A percentile compares a stretch with the other conserved stretches of the same genome.
These are phyloP conservation scores for Jamesozyma piceae DNA, from an alignment of 805 yeast species.

Conservation along the genomic window DNA sequence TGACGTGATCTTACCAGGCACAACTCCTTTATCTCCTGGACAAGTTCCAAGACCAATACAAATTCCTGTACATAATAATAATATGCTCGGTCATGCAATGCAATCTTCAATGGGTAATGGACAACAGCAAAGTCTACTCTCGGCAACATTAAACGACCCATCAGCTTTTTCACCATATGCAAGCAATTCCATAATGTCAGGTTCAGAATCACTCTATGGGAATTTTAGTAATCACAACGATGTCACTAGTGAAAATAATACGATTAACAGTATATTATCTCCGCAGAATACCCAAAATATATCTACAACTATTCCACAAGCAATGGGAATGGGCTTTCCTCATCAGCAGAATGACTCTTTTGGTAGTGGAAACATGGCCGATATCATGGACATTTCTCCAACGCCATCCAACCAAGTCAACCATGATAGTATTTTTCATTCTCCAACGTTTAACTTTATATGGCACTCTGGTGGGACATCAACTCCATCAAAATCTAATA, in stretches of 20 bases:
- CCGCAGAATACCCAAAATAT: constrained; percentile 8
- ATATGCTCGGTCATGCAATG: constrained; percentile 1
- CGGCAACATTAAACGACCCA: constrained; percentile 12
- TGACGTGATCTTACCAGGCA: not conserved
- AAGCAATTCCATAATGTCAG: constrained; percentile 1
- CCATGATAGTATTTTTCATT: constrained; percentile 11
- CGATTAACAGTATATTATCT: constrained; percentile 2
- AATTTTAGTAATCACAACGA: not conserved
- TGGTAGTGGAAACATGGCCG: not conserved
- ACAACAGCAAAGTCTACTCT: constrained; percentile 14
- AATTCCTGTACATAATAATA: not conserved
- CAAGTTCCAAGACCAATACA: not conserved
- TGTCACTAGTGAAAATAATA: not conserved
- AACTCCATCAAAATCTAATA: not conserved
- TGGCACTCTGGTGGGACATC: constrained; percentile 17
- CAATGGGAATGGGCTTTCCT: not conserved
- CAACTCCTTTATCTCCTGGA: not conserved
- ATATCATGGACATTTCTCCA: not conserved
- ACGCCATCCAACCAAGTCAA: not conserved
- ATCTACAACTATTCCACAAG: constrained; percentile 1
- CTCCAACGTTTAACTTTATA: constrained; percentile 22
- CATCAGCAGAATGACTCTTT: not conserved
- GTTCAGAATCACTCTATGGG: constrained; percentile 3
- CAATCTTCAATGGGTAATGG: constrained; percentile 1
- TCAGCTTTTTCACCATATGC: constrained; percentile 5